Base-by-base conservation (phyloP, 2,329 filamentous ascomycete species). In the Colletotrichum filicis region DNA sequence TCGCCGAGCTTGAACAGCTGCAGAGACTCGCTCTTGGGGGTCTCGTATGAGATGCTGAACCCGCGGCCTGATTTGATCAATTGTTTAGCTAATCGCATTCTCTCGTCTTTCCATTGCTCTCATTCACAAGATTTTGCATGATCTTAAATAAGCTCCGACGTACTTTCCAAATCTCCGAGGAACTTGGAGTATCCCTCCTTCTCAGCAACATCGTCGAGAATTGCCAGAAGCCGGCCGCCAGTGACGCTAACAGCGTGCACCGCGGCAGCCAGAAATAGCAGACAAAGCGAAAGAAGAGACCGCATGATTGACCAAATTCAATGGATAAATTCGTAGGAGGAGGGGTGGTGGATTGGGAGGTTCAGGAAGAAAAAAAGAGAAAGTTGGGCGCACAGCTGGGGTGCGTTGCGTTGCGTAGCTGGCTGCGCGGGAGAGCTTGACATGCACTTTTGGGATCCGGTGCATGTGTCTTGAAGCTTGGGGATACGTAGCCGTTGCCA, bases 1-100 rank as follows among this genome's bases (percentile, higher is more conserved):
- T 97, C 94, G 80, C 96, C 97, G 75, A 97, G 91, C 80, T 91
- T 88, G 86, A 98, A 97, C 76, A 99, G 88, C 64, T 90, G 89
- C 78, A 98, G 85, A 63, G 88, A 87, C 66, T 95, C 91, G 81
- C 91, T 93, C 85, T 97, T 97, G 74, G 95, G 94, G 8, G 95
- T 95, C 82, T 95, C 91, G 81, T 95, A 95, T 49, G 90, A 89
- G 77, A 98, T 87, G 74, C 92, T 87, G 83, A 94, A 98, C 76
- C 95, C 96, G 81, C 97, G 92, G 78, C 86, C 97, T 98, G 78
- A 19, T 16, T 59, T 11, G 22, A 62, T 46, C 61, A 73, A 74
- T 75, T 74, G 67, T 75, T 83, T 68, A 78, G 75, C 63, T 56
- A 74, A 78, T 76, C 64, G 28, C 35, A 24, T 37, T 24, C 26